A percentile compares a stretch with the other conserved stretches of the same genome.
phyloP scores from a whole-genome alignment of 768 basidiomycete species.

The Favolaschia claudopus region DNA sequence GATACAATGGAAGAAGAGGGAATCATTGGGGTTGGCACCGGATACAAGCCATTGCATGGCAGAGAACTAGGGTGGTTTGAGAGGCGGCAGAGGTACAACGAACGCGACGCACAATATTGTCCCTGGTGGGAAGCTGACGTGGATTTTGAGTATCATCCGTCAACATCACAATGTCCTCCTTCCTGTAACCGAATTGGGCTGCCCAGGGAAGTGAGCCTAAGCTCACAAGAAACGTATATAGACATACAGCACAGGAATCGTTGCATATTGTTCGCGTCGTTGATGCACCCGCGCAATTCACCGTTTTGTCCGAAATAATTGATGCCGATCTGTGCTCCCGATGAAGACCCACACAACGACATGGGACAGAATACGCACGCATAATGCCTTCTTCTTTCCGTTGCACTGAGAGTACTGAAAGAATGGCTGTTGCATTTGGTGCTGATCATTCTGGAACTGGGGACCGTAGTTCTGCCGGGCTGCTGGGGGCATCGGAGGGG shows the following conservation, averaged over 20 bases:
- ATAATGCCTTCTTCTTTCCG: slow-evolving; percentile 87
- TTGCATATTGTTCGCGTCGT: slow-evolving; percentile 86
- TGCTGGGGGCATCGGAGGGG: slow-evolving; percentile 62
- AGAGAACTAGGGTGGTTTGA: slow-evolving; percentile 51
- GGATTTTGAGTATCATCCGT: slow-evolving; percentile 76
- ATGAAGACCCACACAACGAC: background rate
- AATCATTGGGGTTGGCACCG: slow-evolving; percentile 81
- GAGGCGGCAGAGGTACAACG: background rate
- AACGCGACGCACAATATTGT: slow-evolving; percentile 73
- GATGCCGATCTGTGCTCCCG: slow-evolving; percentile 75
- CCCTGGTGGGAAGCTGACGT: slow-evolving; percentile 73
- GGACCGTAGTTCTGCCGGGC: slow-evolving; percentile 71
- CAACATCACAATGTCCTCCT: slow-evolving; percentile 85
- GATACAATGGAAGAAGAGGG: slow-evolving; percentile 89
- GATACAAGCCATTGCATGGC: slow-evolving; percentile 95
- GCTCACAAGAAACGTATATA: background rate
- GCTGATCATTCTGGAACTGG: slow-evolving; percentile 54
- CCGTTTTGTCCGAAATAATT: slow-evolving; percentile 78
- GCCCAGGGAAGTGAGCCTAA: background rate
- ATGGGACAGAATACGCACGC: slow-evolving; percentile 61
- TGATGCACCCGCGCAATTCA: slow-evolving; percentile 87
- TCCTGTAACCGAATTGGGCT: slow-evolving; percentile 71
- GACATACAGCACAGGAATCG: slow-evolving; percentile 77
- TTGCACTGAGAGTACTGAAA: slow-evolving; percentile 93
- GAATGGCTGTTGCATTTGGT: slow-evolving; percentile 61